Evolutionary conservation across 768 basidiomycete species (phyloP), one percentile per base, ranked within the genome.

Genomic region (Sistotremastrum suecicum): DNA sequence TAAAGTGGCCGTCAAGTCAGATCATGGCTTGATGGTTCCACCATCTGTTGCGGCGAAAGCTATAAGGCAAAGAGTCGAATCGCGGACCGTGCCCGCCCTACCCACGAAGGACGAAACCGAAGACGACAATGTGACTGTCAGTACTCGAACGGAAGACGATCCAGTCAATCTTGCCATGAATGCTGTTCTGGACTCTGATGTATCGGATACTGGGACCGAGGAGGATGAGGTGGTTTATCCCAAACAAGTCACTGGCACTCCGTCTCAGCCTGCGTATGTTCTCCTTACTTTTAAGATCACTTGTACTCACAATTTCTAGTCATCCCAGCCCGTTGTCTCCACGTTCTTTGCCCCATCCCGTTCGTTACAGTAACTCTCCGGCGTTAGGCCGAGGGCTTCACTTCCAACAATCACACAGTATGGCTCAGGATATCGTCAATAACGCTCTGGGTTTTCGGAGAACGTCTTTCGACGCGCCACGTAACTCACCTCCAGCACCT

Each of bases 71-170:
- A 20, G 57, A 56, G 34, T 59, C 58, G 20, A 44, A 28, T 34
- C 42, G 31, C 41, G 48, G 34, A 34, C 44, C 33, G 39, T 40
- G 36, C 44, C 28, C n/a, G 29, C 46, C 37, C 20, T 43, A 5
- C 34, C 39, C 67, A 11, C 10, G 46, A 51, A 12, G 45, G 62
- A 62, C 31, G 46, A 50, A 5, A 58, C 61, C 9, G 77, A 80
- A 20, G 85, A 83, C 11, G 72, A 75, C 42, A 73, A 73, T 52
- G 76, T 75, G 39, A 86, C 81, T 12, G 68, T 74, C 41, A 79
- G 78, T 30, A 82, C 76, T 7, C 74, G 71, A 37, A 85, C 83
- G 2, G 87, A 89, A 40, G 86, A 89, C 50, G 94, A 94, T 54
- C 77, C 83, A 0, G 73, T 95, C 34, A 73, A 69, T 7, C 74